Percentiles rank a stretch among this genome's conserved stretches.
Conservation (phyloP, 2,329 filamentous ascomycete species). For the Fusarium anthophilum region DNA sequence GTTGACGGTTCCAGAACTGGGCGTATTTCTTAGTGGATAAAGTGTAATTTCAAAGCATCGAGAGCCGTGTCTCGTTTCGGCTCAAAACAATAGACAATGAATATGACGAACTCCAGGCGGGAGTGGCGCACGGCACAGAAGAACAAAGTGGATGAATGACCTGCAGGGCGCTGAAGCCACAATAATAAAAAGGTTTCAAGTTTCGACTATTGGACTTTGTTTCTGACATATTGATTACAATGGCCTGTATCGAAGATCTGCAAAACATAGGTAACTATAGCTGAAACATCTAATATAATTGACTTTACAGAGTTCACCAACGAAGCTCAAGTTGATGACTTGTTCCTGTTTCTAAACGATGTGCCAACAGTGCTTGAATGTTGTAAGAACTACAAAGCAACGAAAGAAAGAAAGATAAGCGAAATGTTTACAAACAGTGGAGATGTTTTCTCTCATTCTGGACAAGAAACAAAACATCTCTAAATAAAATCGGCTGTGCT, state of each 20-base stretch:
- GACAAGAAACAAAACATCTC: constrained; percentile 3
- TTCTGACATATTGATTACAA: background rate
- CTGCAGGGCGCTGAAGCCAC: constrained; percentile 21
- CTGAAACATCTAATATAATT: background rate
- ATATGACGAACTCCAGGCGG: constrained; percentile 1
- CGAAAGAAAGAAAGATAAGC: background rate
- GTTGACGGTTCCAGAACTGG: background rate
- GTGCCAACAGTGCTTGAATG: background rate
- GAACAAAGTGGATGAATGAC: constrained; percentile 1
- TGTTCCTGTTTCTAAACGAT: background rate
- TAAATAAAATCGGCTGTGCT: background rate
- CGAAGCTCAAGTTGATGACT: background rate
- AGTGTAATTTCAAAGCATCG: background rate
- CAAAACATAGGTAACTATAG: background rate
- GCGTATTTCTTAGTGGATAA: background rate
- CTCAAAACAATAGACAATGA: constrained; percentile 7
- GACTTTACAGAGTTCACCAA: background rate
- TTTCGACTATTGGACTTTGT: background rate
- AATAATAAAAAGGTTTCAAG: background rate
- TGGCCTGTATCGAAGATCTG: background rate
- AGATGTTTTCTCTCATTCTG: background rate
- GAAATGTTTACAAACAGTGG: background rate
- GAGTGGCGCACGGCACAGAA: constrained; percentile 17
- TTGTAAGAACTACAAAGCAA: background rate
- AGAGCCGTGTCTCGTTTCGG: constrained; percentile 23